A percentile compares a stretch with the other conserved stretches of the same genome.
These are phyloP conservation scores for Xylaria arbuscula DNA, from an alignment of 2,329 filamentous ascomycete species.

Conservation along the genomic window DNA sequence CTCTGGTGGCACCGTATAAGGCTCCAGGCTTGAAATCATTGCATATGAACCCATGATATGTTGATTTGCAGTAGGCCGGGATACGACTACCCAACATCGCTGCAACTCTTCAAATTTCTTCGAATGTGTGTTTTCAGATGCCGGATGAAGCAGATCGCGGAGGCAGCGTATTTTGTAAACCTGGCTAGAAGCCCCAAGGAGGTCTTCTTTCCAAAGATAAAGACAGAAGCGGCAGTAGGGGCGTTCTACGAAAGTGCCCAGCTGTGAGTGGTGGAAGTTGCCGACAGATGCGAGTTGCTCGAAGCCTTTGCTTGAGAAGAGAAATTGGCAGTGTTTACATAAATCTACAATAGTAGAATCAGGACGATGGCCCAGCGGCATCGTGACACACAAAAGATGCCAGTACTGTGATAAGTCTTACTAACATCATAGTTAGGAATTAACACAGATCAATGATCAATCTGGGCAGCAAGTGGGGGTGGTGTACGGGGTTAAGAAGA, in stretches of 20 bases:
- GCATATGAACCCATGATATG: background rate
- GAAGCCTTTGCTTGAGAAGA: slow-evolving; percentile 20
- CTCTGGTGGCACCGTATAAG: background rate
- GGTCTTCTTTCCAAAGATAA: slow-evolving; percentile 15
- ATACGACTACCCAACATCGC: slow-evolving; percentile 18
- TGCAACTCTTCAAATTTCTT: slow-evolving; percentile 1
- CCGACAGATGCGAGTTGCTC: slow-evolving; percentile 8
- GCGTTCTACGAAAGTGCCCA: slow-evolving; percentile 13
- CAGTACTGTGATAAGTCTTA: background rate
- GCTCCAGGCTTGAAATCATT: background rate
- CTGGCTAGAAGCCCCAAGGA: slow-evolving; percentile 19
- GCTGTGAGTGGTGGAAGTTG: slow-evolving; percentile 17
- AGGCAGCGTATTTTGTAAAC: slow-evolving; percentile 18
- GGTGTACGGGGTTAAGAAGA: no score
- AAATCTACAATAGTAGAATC: background rate
- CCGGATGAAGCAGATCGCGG: background rate
- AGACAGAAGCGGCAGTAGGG: slow-evolving; percentile 7
- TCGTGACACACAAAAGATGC: background rate
- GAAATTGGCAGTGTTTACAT: slow-evolving; percentile 12
- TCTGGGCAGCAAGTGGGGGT: no score
- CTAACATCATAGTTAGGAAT: background rate
- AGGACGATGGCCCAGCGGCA: background rate
- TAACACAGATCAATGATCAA: no score
- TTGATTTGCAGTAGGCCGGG: slow-evolving; percentile 5
- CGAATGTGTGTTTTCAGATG: background rate